Evolutionary conservation across 345 rosid genomes (phyloP).

Genomic region (Barbarea vulgaris): DNA sequence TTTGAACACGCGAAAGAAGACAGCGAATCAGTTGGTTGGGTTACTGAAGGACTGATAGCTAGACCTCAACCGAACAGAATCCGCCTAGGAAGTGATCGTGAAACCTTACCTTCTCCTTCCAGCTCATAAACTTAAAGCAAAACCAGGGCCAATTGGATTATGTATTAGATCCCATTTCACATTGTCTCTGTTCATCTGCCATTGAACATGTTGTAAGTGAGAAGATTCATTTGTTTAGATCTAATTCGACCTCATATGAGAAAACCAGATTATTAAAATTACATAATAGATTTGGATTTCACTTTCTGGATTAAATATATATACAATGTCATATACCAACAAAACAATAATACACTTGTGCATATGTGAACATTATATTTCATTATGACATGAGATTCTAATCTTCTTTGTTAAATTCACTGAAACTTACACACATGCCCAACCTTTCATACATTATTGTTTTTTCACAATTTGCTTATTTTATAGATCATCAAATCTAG

Average conservation of each 20-base stretch:
- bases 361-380: not conserved
- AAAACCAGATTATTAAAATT: not conserved
- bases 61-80: slow-evolving; percentile 80
- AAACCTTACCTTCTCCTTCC: slow-evolving; percentile 18
- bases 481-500: slow-evolving; percentile 14
- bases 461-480: not conserved
- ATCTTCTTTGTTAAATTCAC: not conserved
- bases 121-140: slow-evolving; percentile 18
- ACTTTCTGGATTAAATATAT: not conserved
- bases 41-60: slow-evolving; percentile 81
- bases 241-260: not conserved
- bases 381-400: not conserved
- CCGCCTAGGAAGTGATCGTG: slow-evolving; percentile 39
- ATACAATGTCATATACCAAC: not conserved
- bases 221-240: not conserved
- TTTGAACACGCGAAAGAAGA: slow-evolving; percentile 77
- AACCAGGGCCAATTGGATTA: not conserved
- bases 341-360: not conserved
- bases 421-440: not conserved
- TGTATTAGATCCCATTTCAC: not conserved
- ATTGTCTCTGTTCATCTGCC: slow-evolving; percentile 13
- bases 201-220: not conserved
- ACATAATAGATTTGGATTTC: not conserved
- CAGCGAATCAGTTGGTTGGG: slow-evolving; percentile 78
- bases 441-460: too few relatives aligned